Conservation (phyloP, 805 yeast species). For the Candida dajiaensis region DNA sequence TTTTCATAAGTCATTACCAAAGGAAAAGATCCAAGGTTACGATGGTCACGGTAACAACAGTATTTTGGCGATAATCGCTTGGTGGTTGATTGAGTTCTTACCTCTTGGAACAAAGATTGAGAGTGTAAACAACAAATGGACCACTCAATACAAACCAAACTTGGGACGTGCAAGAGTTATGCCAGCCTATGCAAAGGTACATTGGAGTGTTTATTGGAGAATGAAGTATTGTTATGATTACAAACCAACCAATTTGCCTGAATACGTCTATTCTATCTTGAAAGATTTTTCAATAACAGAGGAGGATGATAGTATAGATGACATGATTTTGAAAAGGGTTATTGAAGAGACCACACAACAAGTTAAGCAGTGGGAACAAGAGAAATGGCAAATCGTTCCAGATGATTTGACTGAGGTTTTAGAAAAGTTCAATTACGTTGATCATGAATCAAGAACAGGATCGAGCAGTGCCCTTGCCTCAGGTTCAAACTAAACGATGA, state of each 20-base stretch:
- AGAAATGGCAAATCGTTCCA: conserved; percentile 28
- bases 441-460: background rate
- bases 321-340: conserved; percentile 6
- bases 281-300: conserved; percentile 8
- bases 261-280: conserved; percentile 24
- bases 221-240: conserved; percentile 40
- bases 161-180: conserved; percentile 46
- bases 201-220: conserved; percentile 64
- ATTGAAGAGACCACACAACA: conserved; percentile 11
- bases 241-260: conserved; percentile 39
- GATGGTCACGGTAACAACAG: conserved; percentile 35
- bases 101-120: conserved; percentile 52
- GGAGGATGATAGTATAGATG: conserved; percentile 3
- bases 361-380: conserved; percentile 24
- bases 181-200: conserved; percentile 42
- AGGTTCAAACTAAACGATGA: background rate
- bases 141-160: conserved; percentile 45
- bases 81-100: conserved; percentile 63
- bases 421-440: background rate
- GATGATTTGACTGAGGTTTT: conserved; percentile 27
- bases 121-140: conserved; percentile 44
- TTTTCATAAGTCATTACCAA: conserved; percentile 19
- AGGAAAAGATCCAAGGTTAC: conserved; percentile 20
- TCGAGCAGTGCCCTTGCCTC: background rate
- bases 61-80: conserved; percentile 27